phyloP scores from a whole-genome alignment of 2,329 filamentous ascomycete genomes.

The Penicillium psychrosexuale region DNA sequence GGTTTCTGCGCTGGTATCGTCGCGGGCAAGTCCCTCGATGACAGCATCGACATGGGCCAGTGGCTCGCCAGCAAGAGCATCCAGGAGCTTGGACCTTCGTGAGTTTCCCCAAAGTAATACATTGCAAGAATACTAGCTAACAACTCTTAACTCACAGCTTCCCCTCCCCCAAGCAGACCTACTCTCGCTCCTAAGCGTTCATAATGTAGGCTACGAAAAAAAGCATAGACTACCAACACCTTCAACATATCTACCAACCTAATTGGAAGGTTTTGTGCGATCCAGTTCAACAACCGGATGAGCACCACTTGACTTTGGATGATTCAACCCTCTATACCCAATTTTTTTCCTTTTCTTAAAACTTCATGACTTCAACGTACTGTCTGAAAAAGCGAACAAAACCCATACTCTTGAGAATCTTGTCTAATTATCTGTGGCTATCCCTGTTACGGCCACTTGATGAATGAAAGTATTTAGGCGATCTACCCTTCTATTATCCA shows the following conservation, averaged over 20 bases:
- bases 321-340: constrained; percentile 46
- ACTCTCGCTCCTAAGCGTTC: constrained; percentile 45
- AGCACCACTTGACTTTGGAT: constrained; percentile 27
- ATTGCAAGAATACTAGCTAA: constrained; percentile 12
- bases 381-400: constrained; percentile 13
- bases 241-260: constrained; percentile 23
- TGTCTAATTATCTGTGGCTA: constrained; percentile 6
- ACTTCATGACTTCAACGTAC: constrained; percentile 31
- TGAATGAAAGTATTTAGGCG: constrained; percentile 16
- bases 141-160: constrained; percentile 52
- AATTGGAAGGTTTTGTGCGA: constrained; percentile 17
- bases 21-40: constrained; percentile 74
- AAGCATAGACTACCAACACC: constrained; percentile 18
- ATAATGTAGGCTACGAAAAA: constrained; percentile 6
- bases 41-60: constrained; percentile 84
- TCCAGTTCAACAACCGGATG: constrained; percentile 14
- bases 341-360: constrained; percentile 21
- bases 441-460: neutral
- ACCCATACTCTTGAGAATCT: neutral
- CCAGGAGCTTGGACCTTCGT: constrained; percentile 93
- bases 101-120: constrained; percentile 48
- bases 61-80: constrained; percentile 95
- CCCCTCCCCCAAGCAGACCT: constrained; percentile 78
- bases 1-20: constrained; percentile 89
- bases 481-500: neutral